Evolutionary conservation across 306 rosid species (phyloP).

Genomic region (Vicia faba): DNA sequence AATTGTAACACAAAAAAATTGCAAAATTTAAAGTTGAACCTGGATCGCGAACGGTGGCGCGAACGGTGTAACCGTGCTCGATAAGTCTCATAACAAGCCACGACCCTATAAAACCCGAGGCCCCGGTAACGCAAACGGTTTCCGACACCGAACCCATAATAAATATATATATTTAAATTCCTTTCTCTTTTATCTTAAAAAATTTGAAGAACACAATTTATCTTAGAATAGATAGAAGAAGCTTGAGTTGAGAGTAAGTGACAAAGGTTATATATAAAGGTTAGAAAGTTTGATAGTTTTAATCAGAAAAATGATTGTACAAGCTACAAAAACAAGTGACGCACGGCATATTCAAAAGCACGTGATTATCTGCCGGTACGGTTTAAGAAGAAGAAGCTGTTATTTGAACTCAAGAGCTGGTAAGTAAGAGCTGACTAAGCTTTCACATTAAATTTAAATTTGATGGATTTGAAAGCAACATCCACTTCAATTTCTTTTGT

Average conservation of each 20-base stretch:
- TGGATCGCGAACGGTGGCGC: conserved; percentile 91
- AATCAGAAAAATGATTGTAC: too few relatives aligned
- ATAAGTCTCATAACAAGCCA: conserved; percentile 86
- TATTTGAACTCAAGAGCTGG: conserved; percentile 5
- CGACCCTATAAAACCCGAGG: conserved; percentile 74
- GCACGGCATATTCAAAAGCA: neutral
- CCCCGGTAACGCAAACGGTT: conserved; percentile 76
- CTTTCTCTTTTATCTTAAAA: neutral
- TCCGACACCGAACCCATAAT: conserved; percentile 39
- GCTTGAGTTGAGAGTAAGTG: neutral
- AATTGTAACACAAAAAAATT: neutral
- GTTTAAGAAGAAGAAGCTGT: neutral
- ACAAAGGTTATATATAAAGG: neutral
- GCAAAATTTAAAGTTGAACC: conserved; percentile 26
- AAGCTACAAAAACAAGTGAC: neutral
- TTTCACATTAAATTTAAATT: too few relatives aligned
- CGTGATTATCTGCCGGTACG: conserved; percentile 21
- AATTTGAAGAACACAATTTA: neutral
- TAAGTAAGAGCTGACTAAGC: neutral
- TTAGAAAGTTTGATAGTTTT: too few relatives aligned
- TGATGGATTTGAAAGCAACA: too few relatives aligned
- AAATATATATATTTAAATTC: neutral
- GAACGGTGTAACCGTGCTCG: conserved; percentile 62
- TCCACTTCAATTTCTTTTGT: too few relatives aligned
- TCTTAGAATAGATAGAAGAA: too few relatives aligned